Evolutionary conservation across 352 stramenopile species (phyloP).

Genomic region (Globisporangium recalcitrans): DNA sequence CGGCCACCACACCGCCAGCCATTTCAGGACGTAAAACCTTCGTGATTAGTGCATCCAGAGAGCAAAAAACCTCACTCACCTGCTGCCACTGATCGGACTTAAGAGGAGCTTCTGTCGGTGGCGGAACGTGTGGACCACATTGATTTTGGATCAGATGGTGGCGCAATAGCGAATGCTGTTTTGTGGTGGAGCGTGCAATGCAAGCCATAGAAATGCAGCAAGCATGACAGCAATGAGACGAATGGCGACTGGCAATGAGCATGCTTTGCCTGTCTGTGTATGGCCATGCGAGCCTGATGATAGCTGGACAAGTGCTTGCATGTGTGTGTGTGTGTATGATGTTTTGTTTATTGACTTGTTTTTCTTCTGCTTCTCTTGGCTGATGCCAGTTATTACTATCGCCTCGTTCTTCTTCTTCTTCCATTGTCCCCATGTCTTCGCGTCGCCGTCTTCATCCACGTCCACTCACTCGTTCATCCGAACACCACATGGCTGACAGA

Average conservation of each 20-base stretch:
- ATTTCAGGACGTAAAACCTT: not conserved
- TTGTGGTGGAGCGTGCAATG: not conserved
- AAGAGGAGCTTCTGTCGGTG: not conserved
- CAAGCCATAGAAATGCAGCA: conserved; percentile 5
- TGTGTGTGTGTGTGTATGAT: conserved; percentile 1
- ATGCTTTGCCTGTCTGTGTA: not conserved
- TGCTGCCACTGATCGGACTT: not conserved
- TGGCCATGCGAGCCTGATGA: not conserved
- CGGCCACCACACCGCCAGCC: conserved; percentile 6
- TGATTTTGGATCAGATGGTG: not conserved
- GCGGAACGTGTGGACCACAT: no score
- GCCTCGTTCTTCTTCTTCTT: not conserved
- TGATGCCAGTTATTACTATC: conserved; percentile 3
- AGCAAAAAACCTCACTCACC: not conserved
- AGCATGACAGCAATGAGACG: not conserved
- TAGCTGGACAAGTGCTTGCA: not conserved
- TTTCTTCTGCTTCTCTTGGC: conserved; percentile 1
- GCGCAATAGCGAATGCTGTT: not conserved
- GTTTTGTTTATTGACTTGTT: not conserved
- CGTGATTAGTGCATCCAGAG: not conserved
- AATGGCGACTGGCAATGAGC: no score
- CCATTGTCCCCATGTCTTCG: conserved; percentile 1
- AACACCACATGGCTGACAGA: not conserved
- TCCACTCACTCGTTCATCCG: not conserved
- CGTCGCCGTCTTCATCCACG: not conserved